Evolutionary conservation across 495 filamentous ascomycete species (phyloP), one percentile per base, ranked within the genome.

Genomic region (Parmelia sp.): DNA sequence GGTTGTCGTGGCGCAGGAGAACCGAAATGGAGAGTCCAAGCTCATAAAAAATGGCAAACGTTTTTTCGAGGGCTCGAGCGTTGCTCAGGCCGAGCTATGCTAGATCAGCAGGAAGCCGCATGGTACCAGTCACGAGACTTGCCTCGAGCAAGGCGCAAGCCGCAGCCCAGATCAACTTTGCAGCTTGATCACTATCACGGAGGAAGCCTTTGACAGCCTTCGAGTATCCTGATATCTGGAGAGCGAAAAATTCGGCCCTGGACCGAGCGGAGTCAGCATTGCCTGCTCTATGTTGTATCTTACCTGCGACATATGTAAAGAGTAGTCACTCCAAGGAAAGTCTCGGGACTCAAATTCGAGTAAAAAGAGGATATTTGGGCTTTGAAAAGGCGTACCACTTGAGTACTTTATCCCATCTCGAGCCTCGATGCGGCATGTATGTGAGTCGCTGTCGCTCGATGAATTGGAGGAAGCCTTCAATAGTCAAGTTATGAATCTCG

Each of bases 41-140:
- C 40, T 82, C 76, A 55, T 84, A 83, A 40, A 84, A 81, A 21
- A 78, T 75, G 27, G 77, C 76, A 71, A 88, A 88, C 5, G 83
- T 79, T 19, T 78, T 80, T 35, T 83, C 76, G 8, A 88, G 76
- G 4, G 81, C 74, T 55, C 81, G 71, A 11, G 78, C 77, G 66
- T 86, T 79, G 19, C 79, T 74, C 39, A 80, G 78, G 33, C 85
- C 84, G 61, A 84, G 78, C 84, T 88, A 62, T 9, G 39, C 5
- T 19, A 4, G 33, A 25, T 36, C 65, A 64, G 62, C 42, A 51
- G 6, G 21, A 15, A 62, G 62, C 9, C 8, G 12, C 51, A 36
- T 51, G 15, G n/a, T n/a, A 23, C 19, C 4, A n/a, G 21, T 14
- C 10, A 61, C 15, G 23, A 8, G 4, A 70, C 78, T 68, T 67